Base-by-base conservation (phyloP, 2,329 filamentous ascomycete genomes). In the Monosporascus sp. region DNA sequence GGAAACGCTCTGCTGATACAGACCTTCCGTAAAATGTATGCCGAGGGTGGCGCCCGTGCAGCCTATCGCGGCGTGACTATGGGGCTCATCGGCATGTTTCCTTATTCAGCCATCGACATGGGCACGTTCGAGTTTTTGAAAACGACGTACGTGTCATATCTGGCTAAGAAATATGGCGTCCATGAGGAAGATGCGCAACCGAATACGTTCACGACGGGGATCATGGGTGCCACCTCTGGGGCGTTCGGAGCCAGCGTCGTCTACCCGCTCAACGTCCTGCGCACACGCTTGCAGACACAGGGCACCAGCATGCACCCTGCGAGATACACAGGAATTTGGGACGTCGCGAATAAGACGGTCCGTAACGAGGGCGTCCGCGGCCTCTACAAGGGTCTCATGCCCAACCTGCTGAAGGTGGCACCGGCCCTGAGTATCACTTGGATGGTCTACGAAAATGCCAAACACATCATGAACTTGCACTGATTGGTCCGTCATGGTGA, bases 91-190 rank as follows among this genome's bases (percentile, higher is more conserved):
- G 94, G 94, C 68, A 97, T 97, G 85, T 99, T 99, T 65, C 94
- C 94, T 0, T 99, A 97, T 70, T 93, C 91, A 43, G 94, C 94
- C 49, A 95, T 99, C 66, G 94, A 99, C 68, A 87, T 99, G 65
- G 91, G 90, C 59, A 96, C 91, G 0, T 99, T 97, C 66, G 94
- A 99, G 73, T 85, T 94, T 56, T 81, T 97, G 57, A 99, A 99
- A 73, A 84, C 82, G 48, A 79, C 79, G 7, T 84, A 95, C 59
- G 82, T 87, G 36, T 74, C 74, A 4, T 86, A 86, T 59, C 88
- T 91, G 65, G 88, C 91, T 14, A 84, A 82, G 54, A 73, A 79
- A 36, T 73, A 82, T 9, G 84, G 86, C 44, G 85, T 89, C 60
- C 86, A 91, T 64, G 90, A 96, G 69, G 90, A 96, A 60, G 91